A percentile compares a stretch with the other conserved stretches of the same genome.
Evolutionary conservation across 83 land plant species (phyloP).

Genomic region (Picea abies): DNA sequence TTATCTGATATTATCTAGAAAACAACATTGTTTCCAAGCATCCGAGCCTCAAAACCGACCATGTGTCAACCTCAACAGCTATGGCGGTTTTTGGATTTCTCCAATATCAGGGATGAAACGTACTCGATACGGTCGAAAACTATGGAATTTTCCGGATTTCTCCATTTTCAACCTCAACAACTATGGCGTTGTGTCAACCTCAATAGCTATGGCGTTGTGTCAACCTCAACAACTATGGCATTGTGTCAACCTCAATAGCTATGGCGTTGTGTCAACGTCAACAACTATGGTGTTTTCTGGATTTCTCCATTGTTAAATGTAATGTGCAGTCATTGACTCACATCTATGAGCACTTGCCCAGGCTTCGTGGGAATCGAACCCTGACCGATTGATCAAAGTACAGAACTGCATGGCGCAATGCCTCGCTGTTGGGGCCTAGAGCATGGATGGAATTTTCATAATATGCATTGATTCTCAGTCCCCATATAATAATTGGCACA

Average conservation of each 20-base stretch:
- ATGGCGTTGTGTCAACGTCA: too few relatives aligned
- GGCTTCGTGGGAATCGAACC: not conserved
- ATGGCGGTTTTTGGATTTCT: not conserved
- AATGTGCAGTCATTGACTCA: conserved; percentile 22
- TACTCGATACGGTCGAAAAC: not conserved
- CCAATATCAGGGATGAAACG: not conserved
- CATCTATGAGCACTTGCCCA: conserved; percentile 1
- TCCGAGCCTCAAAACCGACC: too few relatives aligned
- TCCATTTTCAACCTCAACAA: not conserved
- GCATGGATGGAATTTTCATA: too few relatives aligned
- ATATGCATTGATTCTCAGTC: too few relatives aligned
- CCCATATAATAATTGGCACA: too few relatives aligned
- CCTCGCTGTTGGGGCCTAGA: too few relatives aligned
- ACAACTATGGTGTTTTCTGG: conserved; percentile 36
- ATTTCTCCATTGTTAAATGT: conserved; percentile 19
- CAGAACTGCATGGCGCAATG: too few relatives aligned
- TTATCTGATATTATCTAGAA: too few relatives aligned
- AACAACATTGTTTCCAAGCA: too few relatives aligned
- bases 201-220: conserved; percentile 41
- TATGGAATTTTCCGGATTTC: conserved; percentile 31
- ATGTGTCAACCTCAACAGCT: conserved; percentile 16
- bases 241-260: too few relatives aligned
- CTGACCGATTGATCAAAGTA: not conserved
- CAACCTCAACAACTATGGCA: too few relatives aligned
- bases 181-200: too few relatives aligned